Conservation (phyloP, 2,329 filamentous ascomycete genomes). For the Cladosporium austrohemisphaericum region DNA sequence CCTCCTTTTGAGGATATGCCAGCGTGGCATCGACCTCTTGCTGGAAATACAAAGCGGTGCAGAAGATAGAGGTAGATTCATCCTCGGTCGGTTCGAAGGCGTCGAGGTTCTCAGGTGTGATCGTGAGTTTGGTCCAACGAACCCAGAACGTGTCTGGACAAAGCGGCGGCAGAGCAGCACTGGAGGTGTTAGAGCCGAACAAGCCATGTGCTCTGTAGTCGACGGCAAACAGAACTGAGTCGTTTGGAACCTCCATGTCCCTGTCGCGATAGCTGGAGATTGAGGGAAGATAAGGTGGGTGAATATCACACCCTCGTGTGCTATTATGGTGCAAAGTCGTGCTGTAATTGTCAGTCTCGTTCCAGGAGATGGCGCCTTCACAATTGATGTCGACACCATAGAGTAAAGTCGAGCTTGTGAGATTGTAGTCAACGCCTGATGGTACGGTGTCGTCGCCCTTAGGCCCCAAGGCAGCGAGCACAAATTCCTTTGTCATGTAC, state of each 20-base stretch:
- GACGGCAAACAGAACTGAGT: too few relatives aligned
- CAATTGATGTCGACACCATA: slow-evolving; percentile 37
- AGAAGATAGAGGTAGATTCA: slow-evolving; percentile 41
- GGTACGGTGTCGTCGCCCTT: slow-evolving; percentile 11
- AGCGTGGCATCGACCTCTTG: slow-evolving; percentile 45
- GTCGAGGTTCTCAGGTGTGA: neutral
- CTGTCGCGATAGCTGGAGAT: too few relatives aligned
- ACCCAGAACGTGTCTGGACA: slow-evolving; percentile 9
- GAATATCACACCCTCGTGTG: too few relatives aligned
- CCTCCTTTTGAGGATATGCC: slow-evolving; percentile 20
- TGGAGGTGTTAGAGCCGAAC: too few relatives aligned
- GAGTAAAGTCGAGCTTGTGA: slow-evolving; percentile 28
- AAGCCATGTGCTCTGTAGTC: too few relatives aligned
- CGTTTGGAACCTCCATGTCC: too few relatives aligned
- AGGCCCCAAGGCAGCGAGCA: slow-evolving; percentile 43
- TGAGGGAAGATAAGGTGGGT: too few relatives aligned
- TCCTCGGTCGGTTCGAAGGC: too few relatives aligned
- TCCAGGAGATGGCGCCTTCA: slow-evolving; percentile 20
- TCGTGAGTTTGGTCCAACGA: neutral
- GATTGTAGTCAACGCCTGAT: slow-evolving; percentile 19
- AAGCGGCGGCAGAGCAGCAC: too few relatives aligned
- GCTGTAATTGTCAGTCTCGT: too few relatives aligned
- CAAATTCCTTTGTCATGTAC: slow-evolving; percentile 44
- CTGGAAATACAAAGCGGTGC: slow-evolving; percentile 44
- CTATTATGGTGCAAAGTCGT: too few relatives aligned